phyloP scores from a whole-genome alignment of 495 filamentous ascomycete species.

The Penicillium fimorum region DNA sequence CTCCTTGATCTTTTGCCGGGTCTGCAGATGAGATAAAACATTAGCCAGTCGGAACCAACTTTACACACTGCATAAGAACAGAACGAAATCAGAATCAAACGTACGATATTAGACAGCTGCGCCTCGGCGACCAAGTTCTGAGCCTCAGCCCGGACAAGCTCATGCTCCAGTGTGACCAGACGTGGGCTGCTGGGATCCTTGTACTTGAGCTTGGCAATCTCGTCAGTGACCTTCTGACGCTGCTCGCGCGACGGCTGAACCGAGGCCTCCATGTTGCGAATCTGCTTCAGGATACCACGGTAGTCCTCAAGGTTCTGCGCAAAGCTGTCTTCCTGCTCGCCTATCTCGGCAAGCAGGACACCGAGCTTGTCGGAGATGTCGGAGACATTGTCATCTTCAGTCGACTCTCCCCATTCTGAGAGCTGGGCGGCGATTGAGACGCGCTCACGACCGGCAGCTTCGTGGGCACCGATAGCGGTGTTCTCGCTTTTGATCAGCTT shows the following conservation, averaged over 20 bases:
- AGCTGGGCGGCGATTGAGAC: conserved; percentile 81
- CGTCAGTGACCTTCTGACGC: conserved; percentile 79
- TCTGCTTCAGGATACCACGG: conserved; percentile 76
- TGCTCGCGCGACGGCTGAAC: conserved; percentile 91
- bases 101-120: conserved; percentile 88
- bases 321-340: conserved; percentile 86
- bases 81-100: conserved; percentile 6
- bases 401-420: conserved; percentile 94
- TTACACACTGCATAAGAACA: not conserved
- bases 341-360: conserved; percentile 85
- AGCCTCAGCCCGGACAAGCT: conserved; percentile 91
- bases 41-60: conserved; percentile 8
- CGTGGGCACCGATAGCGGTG: conserved; percentile 76
- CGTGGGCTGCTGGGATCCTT: conserved; percentile 80
- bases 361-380: conserved; percentile 94
- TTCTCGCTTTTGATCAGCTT: conserved; percentile 92
- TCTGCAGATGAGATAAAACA: conserved; percentile 46
- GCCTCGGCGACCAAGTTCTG: conserved; percentile 95
- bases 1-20: conserved; percentile 89
- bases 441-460: conserved; percentile 77
- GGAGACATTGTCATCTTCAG: conserved; percentile 77
- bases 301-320: conserved; percentile 84
- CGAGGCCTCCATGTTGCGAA: conserved; percentile 85
- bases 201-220: conserved; percentile 83
- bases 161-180: conserved; percentile 84